Base-by-base conservation (phyloP, 345 rosid genomes). In the Arabidopsis arenosa region DNA sequence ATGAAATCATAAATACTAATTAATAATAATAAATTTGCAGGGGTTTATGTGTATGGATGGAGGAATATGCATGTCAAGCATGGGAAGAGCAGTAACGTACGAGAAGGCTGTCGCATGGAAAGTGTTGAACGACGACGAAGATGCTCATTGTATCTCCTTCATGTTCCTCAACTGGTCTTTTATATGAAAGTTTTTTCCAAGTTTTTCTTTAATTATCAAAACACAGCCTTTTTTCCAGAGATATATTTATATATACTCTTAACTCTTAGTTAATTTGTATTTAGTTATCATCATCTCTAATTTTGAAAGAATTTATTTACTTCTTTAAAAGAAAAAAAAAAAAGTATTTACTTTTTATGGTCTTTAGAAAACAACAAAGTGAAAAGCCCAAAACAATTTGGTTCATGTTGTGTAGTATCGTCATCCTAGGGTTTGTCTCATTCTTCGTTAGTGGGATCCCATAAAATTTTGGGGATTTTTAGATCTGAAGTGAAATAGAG, bases 161-260 rank as follows among this genome's bases (percentile, higher is more conserved):
- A 84, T 86, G 94, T 93, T 95, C 86, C 84, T 89, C 80, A 95
- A 89, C 79, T 95, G 99, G 98, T 95, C 96, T 39, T 95, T 95
- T 62, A 81, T 92, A 30, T 95, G 81, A 92, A 7, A 18, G 47
- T 32, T 13, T 33, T 0, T 43, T 53, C 14, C 12, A 26, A 17
- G 67, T 37, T 39, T 65, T 57, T 37, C 23, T 7, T 71, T 56
- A 65, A 65, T 64, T 65, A 64, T 71, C 66, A 49, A 64, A 70
- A 62, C 66, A 62, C 7, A 68, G 15, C 71, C 2, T 72, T 63
- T 60, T 63, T 70, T 61, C n/a, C 56, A 54, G 75, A 69, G 59
- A 76, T 49, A 68, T 60, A 61, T 62, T 33, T 63, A 68, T 54
- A 52, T 72, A 28, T 72, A 75, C 62, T 77, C 67, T 65, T 70